These are phyloP conservation scores for Penicillium sclerotigenum DNA, from an alignment of 2,329 filamentous ascomycete species.

Conservation along the genomic window DNA sequence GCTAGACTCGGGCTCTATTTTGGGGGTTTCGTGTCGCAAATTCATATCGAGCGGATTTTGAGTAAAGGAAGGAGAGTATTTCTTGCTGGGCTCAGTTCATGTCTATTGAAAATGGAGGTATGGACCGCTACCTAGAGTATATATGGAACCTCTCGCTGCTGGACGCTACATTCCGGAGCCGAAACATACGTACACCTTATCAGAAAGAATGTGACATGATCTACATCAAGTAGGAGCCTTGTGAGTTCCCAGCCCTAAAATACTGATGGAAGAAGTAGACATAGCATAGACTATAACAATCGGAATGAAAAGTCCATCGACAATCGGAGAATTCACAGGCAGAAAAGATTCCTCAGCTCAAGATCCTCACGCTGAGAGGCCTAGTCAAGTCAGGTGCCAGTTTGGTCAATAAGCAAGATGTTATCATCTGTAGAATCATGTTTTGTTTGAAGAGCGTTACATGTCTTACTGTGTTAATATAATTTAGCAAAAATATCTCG, in stretches of 20 bases:
- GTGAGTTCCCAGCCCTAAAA: constrained; percentile 2
- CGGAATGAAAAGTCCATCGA: rapidly evolving
- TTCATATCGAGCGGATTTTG: neutral
- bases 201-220: constrained; percentile 16
- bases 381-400: neutral
- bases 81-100: neutral
- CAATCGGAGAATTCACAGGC: neutral
- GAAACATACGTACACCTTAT: constrained; percentile 13
- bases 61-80: neutral
- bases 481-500: too few relatives aligned
- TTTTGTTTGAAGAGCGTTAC: too few relatives aligned
- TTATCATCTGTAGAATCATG: neutral
- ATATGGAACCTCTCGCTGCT: neutral
- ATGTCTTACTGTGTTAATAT: too few relatives aligned
- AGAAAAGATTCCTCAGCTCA: neutral
- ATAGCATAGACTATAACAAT: neutral
- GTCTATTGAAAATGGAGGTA: neutral
- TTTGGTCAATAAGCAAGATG: neutral
- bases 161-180: constrained; percentile 14
- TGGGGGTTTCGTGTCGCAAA: neutral
- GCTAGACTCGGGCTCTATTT: constrained; percentile 6
- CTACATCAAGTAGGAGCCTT: neutral
- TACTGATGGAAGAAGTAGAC: neutral
- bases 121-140: neutral
- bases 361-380: neutral